phyloP scores from a whole-genome alignment of 257 asterid species.

The Lavandula angustifolia region DNA sequence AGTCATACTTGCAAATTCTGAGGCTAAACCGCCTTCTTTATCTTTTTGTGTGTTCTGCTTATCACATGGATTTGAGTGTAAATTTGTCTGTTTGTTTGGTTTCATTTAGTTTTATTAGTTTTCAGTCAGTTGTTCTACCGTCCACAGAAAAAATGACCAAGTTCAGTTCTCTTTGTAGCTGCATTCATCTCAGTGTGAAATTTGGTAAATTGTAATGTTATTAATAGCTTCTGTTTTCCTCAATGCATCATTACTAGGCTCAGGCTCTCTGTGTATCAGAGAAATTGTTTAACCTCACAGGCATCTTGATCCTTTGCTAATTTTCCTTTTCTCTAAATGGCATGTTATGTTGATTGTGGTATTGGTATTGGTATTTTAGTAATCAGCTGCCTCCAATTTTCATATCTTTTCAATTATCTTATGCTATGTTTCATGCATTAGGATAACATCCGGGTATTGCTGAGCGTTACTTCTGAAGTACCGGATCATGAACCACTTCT shows the following conservation, averaged over 20 bases:
- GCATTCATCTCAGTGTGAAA: neutral
- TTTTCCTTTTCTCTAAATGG: neutral
- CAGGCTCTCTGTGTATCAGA: slow-evolving; percentile 8
- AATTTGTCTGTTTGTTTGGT: slow-evolving; percentile 1
- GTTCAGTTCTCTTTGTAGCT: neutral
- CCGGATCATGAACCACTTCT: slow-evolving; percentile 80
- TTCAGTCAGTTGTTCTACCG: neutral
- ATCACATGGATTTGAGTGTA: neutral
- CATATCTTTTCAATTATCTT: slow-evolving; percentile 27
- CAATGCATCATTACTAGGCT: neutral
- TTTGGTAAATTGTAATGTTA: neutral
- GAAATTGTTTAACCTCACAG: neutral
- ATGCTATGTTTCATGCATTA: slow-evolving; percentile 41
- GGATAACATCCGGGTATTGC: slow-evolving; percentile 77
- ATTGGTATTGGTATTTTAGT: slow-evolving; percentile 2
- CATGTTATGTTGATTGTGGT: neutral
- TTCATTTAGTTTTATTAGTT: neutral
- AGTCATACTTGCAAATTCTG: neutral
- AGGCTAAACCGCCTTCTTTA: neutral
- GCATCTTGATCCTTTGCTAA: slow-evolving; percentile 4
- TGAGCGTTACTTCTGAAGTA: slow-evolving; percentile 63
- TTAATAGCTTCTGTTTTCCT: neutral
- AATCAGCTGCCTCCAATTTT: slow-evolving; percentile 10
- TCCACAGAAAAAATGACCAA: neutral
- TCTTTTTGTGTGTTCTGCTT: neutral